Conservation (phyloP, 805 yeast genomes). For the Kodamaea lidongshanica region DNA sequence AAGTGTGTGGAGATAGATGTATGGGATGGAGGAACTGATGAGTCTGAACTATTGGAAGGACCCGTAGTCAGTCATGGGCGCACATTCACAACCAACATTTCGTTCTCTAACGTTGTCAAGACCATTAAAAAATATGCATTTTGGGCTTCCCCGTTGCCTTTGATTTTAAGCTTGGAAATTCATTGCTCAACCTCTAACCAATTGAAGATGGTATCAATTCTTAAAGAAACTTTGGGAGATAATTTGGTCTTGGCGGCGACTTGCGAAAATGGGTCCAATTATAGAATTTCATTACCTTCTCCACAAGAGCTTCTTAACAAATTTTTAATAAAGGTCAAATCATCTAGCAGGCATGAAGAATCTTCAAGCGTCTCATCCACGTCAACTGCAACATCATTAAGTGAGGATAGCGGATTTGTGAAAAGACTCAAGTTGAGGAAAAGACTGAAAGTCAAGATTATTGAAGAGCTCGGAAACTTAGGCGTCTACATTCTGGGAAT, state of each 20-base stretch:
- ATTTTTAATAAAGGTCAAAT: constrained; percentile 74
- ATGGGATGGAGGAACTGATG: constrained; percentile 58
- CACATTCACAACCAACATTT: constrained; percentile 71
- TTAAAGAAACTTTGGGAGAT: constrained; percentile 57
- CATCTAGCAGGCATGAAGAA: constrained; percentile 22
- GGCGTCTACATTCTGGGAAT: constrained; percentile 72
- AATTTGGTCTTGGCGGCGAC: constrained; percentile 39
- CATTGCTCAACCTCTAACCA: constrained; percentile 73
- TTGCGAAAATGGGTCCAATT: too few relatives aligned
- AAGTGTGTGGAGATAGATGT: constrained; percentile 91
- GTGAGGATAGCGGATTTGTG: constrained; percentile 29
- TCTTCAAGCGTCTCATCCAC: constrained; percentile 10
- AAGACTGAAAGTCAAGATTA: constrained; percentile 19
- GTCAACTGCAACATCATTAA: constrained; percentile 20
- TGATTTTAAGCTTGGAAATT: constrained; percentile 79
- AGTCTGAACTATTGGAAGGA: constrained; percentile 37
- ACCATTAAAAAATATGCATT: constrained; percentile 83
- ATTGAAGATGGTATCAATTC: constrained; percentile 42
- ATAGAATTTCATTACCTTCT: constrained; percentile 46
- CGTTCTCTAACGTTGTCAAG: constrained; percentile 60
- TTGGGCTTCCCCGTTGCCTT: constrained; percentile 78
- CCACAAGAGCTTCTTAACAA: constrained; percentile 68
- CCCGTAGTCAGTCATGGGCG: constrained; percentile 91
- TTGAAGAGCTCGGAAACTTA: constrained; percentile 46
- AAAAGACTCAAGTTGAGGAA: constrained; percentile 18